Evolutionary conservation across 2,329 filamentous ascomycete genomes (phyloP).

Genomic region (Sclerotiophoma versabilis): DNA sequence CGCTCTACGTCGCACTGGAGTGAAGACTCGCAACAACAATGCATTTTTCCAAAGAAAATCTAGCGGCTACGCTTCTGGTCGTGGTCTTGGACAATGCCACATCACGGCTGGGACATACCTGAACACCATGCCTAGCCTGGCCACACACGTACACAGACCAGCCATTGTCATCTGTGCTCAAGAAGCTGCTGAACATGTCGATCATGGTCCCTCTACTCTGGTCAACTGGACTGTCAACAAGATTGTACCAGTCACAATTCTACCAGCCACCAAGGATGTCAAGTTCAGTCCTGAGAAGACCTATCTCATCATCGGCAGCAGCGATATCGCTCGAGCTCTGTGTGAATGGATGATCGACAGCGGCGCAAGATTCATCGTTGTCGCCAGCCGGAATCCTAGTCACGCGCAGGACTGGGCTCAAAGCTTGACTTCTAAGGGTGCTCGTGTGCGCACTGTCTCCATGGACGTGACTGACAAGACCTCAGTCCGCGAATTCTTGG

Average conservation of each 20-base stretch:
- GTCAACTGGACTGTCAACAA: conserved; percentile 14
- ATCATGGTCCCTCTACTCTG: background rate
- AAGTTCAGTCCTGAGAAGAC: conserved; percentile 15
- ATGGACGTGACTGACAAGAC: conserved; percentile 15
- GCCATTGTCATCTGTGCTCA: background rate
- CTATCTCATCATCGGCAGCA: conserved; percentile 28
- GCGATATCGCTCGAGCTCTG: conserved; percentile 25
- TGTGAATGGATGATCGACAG: conserved; percentile 25
- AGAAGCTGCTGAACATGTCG: background rate
- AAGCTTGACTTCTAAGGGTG: conserved; percentile 9
- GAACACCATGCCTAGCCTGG: background rate
- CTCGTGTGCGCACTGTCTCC: background rate
- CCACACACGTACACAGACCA: background rate
- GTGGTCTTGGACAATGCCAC: background rate
- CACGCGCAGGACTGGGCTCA: conserved; percentile 27
- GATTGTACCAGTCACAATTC: conserved; percentile 1
- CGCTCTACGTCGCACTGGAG: background rate
- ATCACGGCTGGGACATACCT: background rate
- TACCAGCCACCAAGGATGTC: conserved; percentile 1
- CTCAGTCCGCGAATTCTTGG: conserved; percentile 1
- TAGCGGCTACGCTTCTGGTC: background rate
- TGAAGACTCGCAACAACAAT: conserved; percentile 2
- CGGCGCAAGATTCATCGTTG: conserved; percentile 20
- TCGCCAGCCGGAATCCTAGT: conserved; percentile 51
- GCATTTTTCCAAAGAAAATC: conserved; percentile 5